Percentiles rank a stretch among this genome's conserved stretches.
Conservation (phyloP, 139 green algal species). For the Yamagishiella unicocca region DNA sequence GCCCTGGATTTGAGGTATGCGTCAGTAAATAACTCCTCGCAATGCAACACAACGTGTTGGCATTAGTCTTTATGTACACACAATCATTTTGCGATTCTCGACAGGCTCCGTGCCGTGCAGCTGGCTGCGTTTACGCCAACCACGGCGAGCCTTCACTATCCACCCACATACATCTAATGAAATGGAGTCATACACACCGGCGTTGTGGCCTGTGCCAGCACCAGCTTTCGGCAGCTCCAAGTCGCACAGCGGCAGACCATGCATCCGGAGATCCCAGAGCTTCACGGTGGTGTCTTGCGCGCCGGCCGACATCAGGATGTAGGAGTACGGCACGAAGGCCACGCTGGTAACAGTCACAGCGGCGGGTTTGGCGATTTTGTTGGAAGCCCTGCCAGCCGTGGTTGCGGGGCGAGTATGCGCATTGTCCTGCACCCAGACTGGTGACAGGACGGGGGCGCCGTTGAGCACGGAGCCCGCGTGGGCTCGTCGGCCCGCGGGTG, state of each 20-base stretch:
- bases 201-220: background rate
- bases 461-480: background rate
- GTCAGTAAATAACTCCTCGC: background rate
- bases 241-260: conserved; percentile 14
- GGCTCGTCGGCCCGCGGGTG: background rate
- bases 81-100: no score
- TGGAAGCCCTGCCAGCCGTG: background rate
- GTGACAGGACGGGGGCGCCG: background rate
- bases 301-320: conserved; percentile 70
- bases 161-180: no score
- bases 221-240: background rate
- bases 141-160: no score
- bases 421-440: background rate
- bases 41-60: no score
- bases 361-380: background rate
- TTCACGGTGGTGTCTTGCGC: conserved; percentile 37
- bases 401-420: background rate
- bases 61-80: no score
- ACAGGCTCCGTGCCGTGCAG: no score
- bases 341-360: conserved; percentile 73
- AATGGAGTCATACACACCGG: background rate
- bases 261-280: conserved; percentile 46
- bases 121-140: no score
- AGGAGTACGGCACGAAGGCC: conserved; percentile 65
- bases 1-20: background rate